phyloP scores from a whole-genome alignment of 768 basidiomycete species.

The Rhodotorula toruloides region DNA sequence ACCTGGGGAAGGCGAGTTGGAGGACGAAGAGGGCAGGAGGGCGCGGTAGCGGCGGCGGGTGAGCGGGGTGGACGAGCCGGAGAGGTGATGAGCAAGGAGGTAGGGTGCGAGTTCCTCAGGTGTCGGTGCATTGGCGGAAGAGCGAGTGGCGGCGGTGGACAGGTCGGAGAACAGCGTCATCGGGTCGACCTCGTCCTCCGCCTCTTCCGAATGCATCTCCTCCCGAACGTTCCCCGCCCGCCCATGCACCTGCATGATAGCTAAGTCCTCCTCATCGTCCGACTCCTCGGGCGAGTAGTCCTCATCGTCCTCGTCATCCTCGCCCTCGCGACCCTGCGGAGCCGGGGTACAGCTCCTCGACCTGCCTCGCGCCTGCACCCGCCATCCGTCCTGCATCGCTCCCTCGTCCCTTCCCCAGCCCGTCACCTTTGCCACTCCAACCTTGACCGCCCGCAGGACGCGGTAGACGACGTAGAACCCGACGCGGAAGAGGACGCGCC shows the following conservation, averaged over 20 bases:
- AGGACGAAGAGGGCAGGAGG: neutral
- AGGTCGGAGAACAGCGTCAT: neutral
- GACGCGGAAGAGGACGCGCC: neutral
- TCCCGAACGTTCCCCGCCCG: neutral
- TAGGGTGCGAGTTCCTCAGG: constrained; percentile 24
- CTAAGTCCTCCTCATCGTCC: neutral
- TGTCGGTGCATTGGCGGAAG: too few species aligned
- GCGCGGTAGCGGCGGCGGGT: constrained; percentile 18
- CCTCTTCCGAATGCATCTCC: neutral
- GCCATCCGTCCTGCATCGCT: neutral
- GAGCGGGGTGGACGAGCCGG: neutral
- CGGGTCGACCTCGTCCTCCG: neutral
- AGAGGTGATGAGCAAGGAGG: constrained; percentile 29
- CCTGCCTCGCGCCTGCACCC: neutral
- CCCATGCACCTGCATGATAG: neutral
- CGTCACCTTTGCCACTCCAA: neutral
- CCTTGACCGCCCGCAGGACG: neutral
- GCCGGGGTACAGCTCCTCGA: neutral
- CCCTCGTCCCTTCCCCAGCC: constrained; percentile 10
- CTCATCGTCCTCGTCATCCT: neutral
- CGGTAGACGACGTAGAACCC: constrained; percentile 1
- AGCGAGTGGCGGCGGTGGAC: neutral
- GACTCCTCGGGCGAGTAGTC: neutral
- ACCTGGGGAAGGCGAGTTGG: neutral
- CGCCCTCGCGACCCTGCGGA: neutral